A percentile compares a stretch with the other conserved stretches of the same genome.
These are phyloP conservation scores for Pugionium cornutum DNA, from an alignment of 345 rosid species.

Conservation along the genomic window DNA sequence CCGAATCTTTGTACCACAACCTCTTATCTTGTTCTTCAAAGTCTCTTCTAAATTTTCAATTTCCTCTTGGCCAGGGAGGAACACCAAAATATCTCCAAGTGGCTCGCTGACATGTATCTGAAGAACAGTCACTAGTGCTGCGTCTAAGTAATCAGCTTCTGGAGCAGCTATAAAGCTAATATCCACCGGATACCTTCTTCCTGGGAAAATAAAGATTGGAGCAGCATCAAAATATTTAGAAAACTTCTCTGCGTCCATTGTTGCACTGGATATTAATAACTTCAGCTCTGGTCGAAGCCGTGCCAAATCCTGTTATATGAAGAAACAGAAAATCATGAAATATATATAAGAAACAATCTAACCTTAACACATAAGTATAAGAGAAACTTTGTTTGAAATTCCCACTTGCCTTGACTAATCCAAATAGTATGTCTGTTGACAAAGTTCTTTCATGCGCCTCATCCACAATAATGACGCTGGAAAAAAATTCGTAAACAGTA, in stretches of 20 bases:
- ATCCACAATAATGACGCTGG: constrained; percentile 94
- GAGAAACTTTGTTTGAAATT: no score
- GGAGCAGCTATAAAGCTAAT: constrained; percentile 92
- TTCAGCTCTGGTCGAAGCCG: constrained; percentile 85
- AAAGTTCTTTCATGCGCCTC: constrained; percentile 99
- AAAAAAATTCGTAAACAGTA: constrained; percentile 34
- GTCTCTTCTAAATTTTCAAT: constrained; percentile 93
- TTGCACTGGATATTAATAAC: constrained; percentile 93
- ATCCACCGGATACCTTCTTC: constrained; percentile 93
- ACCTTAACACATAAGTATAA: constrained; percentile 17
- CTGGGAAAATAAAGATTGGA: constrained; percentile 94
- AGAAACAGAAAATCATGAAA: no score
- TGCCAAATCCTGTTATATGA: constrained; percentile 65
- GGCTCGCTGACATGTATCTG: constrained; percentile 82
- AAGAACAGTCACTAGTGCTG: constrained; percentile 88
- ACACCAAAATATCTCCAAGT: constrained; percentile 87
- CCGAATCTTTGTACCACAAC: constrained; percentile 88
- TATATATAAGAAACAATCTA: no score
- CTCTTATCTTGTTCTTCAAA: constrained; percentile 83
- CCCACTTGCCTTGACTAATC: constrained; percentile 83
- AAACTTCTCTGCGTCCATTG: constrained; percentile 96
- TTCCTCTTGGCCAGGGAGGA: constrained; percentile 95
- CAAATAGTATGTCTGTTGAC: constrained; percentile 94
- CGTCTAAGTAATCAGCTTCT: constrained; percentile 96
- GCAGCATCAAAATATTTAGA: constrained; percentile 95